These are phyloP conservation scores for Pseudognaphalium luteoalbum DNA, from an alignment of 129 eudicot species.

Conservation along the genomic window DNA sequence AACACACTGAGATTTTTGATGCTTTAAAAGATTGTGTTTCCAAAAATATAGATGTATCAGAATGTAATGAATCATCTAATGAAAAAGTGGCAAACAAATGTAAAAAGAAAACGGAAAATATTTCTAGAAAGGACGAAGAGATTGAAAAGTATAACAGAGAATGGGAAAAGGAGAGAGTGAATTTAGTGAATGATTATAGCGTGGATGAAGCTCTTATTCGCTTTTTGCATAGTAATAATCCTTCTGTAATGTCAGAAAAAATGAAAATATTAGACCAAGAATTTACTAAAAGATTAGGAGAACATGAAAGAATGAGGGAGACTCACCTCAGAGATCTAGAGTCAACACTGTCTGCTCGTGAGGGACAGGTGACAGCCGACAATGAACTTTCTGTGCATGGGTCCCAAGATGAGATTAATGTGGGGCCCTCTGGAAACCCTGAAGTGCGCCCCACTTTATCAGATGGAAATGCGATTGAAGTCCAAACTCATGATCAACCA, in stretches of 20 bases:
- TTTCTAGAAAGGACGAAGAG: conserved; percentile 5
- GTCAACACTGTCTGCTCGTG: conserved; percentile 11
- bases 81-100: conserved; percentile 16
- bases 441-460: conserved; percentile 20
- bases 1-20: conserved; percentile 18
- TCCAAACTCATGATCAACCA: conserved; percentile 18
- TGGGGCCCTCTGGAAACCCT: conserved; percentile 18
- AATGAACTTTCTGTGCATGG: conserved; percentile 2
- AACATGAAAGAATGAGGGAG: conserved; percentile 22
- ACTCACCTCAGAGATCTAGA: conserved; percentile 12
- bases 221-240: conserved; percentile 12
- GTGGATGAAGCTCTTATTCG: conserved; percentile 10
- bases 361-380: conserved; percentile 8
- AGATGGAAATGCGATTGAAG: conserved; percentile 13
- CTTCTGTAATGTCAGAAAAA: conserved; percentile 22
- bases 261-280: conserved; percentile 7
- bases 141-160: conserved; percentile 18
- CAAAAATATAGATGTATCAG: background rate
- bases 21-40: conserved; percentile 12
- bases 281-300: conserved; percentile 18
- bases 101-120: background rate
- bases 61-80: conserved; percentile 15
- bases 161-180: conserved; percentile 11
- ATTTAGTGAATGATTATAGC: conserved; percentile 4
- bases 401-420: conserved; percentile 19